These are phyloP conservation scores for Geopyxis carbonaria DNA, from an alignment of 495 filamentous ascomycete genomes.

Conservation along the genomic window DNA sequence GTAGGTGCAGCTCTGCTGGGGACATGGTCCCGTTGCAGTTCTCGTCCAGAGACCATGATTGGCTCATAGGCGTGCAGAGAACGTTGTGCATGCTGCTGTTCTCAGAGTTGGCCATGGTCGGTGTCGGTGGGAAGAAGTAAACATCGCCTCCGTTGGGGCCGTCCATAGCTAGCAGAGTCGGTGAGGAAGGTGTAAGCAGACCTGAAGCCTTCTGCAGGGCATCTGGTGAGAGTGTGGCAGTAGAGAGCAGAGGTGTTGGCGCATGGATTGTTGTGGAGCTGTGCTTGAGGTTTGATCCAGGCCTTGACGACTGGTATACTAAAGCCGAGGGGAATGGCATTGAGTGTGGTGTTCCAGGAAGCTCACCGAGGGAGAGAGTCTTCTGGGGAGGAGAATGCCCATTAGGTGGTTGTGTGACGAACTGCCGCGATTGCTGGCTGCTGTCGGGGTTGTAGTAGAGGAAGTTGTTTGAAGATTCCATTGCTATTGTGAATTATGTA, in stretches of 20 bases:
- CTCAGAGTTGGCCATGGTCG: conserved; percentile 69
- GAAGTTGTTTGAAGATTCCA: conserved; percentile 64
- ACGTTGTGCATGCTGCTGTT: conserved; percentile 67
- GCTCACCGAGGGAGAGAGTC: conserved; percentile 35
- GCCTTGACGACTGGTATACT: conserved; percentile 54
- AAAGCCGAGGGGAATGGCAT: conserved; percentile 42
- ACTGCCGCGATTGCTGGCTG: conserved; percentile 51
- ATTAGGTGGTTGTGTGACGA: conserved; percentile 51
- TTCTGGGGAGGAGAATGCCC: conserved; percentile 28
- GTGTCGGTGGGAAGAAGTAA: conserved; percentile 70
- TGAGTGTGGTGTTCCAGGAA: conserved; percentile 24
- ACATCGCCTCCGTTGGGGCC: conserved; percentile 43
- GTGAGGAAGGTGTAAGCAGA: conserved; percentile 50
- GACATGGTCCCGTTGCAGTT: conserved; percentile 45
- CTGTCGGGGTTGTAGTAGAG: conserved; percentile 76
- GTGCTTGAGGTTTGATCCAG: conserved; percentile 42
- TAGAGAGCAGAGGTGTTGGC: conserved; percentile 38
- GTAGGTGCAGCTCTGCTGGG: conserved; percentile 21
- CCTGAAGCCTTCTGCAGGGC: conserved; percentile 62
- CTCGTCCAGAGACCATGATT: conserved; percentile 56
- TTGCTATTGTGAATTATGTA: conserved; percentile 26
- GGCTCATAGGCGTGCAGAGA: conserved; percentile 37
- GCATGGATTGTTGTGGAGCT: conserved; percentile 38
- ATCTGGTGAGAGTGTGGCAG: conserved; percentile 46
- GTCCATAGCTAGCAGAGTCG: conserved; percentile 63